Evolutionary conservation across 495 filamentous ascomycete species (phyloP).

Genomic region (Jackrogersella multiformis): DNA sequence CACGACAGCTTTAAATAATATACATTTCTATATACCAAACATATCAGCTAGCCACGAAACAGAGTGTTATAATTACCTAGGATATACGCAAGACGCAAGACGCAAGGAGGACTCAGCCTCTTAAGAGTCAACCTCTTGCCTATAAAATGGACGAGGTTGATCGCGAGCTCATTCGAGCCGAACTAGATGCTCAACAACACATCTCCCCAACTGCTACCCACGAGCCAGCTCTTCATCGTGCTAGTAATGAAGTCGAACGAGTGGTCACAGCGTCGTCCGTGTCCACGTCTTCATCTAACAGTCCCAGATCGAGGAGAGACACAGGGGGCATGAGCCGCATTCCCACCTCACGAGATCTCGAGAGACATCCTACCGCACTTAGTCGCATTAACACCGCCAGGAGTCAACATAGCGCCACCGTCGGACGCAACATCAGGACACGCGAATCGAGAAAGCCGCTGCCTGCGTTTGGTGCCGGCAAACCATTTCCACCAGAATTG

Average conservation of each 20-base stretch:
- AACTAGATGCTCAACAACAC: slow-evolving; percentile 48
- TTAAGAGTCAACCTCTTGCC: slow-evolving; percentile 1
- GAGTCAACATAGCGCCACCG: slow-evolving; percentile 79
- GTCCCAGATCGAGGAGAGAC: background rate
- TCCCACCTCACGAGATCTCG: slow-evolving; percentile 73
- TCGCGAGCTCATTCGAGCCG: slow-evolving; percentile 60
- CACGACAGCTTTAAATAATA: no score
- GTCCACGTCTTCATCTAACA: slow-evolving; percentile 52
- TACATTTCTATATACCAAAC: background rate
- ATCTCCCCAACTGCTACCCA: slow-evolving; percentile 25
- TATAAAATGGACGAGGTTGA: slow-evolving; percentile 61
- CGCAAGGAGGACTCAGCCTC: no score
- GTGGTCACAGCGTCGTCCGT: slow-evolving; percentile 58
- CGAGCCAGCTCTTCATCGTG: slow-evolving; percentile 42
- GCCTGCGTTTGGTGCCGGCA: slow-evolving; percentile 73
- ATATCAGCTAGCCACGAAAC: background rate
- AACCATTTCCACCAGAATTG: slow-evolving; percentile 77
- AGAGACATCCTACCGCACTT: slow-evolving; percentile 76
- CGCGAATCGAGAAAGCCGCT: slow-evolving; percentile 64
- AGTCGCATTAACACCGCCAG: slow-evolving; percentile 78
- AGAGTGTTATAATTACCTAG: background rate
- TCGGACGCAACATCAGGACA: slow-evolving; percentile 67
- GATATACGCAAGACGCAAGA: no score
- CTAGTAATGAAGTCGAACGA: slow-evolving; percentile 60
- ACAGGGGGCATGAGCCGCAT: slow-evolving; percentile 62